Conservation (phyloP, 176 grass and related monocot genomes). For the Cymbopogon citratus region DNA sequence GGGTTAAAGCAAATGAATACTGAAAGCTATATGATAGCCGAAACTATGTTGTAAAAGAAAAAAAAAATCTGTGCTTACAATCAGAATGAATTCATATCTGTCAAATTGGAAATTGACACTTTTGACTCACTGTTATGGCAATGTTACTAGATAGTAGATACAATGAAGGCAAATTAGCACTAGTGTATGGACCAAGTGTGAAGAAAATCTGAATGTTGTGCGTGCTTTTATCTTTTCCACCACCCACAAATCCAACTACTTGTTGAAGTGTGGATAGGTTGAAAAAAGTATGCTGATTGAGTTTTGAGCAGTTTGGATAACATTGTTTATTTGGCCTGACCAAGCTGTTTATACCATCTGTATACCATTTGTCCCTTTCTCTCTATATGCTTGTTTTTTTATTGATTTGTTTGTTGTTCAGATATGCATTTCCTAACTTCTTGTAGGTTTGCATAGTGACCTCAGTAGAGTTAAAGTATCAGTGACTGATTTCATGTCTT, state of each 20-base stretch:
- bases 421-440: slow-evolving; percentile 8
- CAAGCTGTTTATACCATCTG: not conserved
- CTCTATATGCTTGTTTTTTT: not conserved
- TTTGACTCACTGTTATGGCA: not conserved
- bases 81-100: slow-evolving; percentile 1
- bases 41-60: not conserved
- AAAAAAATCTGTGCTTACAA: not conserved
- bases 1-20: not conserved
- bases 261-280: not conserved
- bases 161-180: not conserved
- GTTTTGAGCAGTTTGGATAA: too few species aligned
- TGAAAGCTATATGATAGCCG: not conserved
- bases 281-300: not conserved
- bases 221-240: not conserved
- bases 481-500: slow-evolving; percentile 34
- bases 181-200: not conserved
- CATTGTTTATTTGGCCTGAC: not conserved
- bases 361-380: not conserved
- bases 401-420: not conserved
- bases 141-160: slow-evolving; percentile 6
- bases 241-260: not conserved
- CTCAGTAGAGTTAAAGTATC: slow-evolving; percentile 30
- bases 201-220: not conserved
- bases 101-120: not conserved
- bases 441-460: slow-evolving; percentile 40